Evolutionary conservation across 2,329 filamentous ascomycete species (phyloP).

Genomic region (Neofusicoccum kwambonambiense): DNA sequence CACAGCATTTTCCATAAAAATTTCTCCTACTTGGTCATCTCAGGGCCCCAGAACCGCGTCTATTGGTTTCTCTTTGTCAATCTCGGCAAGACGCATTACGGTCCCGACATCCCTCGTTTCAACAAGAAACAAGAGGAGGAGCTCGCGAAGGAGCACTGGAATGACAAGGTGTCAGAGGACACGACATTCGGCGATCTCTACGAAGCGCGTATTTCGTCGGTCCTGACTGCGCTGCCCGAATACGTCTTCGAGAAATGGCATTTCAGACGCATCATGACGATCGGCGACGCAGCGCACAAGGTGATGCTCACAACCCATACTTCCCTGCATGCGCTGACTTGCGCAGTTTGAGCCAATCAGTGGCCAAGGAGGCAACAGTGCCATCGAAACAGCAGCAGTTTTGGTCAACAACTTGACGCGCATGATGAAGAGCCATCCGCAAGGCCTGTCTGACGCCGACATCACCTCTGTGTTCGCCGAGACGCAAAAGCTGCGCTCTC

Average conservation of each 20-base stretch:
- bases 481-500: not conserved
- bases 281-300: conserved; percentile 47
- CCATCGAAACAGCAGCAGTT: conserved; percentile 24
- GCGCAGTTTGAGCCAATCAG: conserved; percentile 21
- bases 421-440: not conserved
- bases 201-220: conserved; percentile 23
- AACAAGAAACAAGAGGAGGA: conserved; percentile 33
- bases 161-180: conserved; percentile 28
- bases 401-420: conserved; percentile 18
- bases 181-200: conserved; percentile 39
- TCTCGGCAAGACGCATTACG: conserved; percentile 24
- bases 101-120: conserved; percentile 30
- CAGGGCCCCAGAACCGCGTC: conserved; percentile 23
- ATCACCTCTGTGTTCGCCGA: not conserved
- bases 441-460: not conserved
- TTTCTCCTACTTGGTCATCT: conserved; percentile 22
- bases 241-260: conserved; percentile 42
- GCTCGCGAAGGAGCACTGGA: conserved; percentile 26
- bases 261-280: conserved; percentile 38
- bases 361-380: conserved; percentile 26
- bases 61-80: conserved; percentile 29
- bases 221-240: conserved; percentile 35
- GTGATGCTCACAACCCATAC: conserved; percentile 21
- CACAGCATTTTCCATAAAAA: conserved; percentile 16
- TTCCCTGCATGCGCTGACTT: not conserved